phyloP scores from a whole-genome alignment of 2,329 filamentous ascomycete genomes.

The Pseudogymnoascus sp. region DNA sequence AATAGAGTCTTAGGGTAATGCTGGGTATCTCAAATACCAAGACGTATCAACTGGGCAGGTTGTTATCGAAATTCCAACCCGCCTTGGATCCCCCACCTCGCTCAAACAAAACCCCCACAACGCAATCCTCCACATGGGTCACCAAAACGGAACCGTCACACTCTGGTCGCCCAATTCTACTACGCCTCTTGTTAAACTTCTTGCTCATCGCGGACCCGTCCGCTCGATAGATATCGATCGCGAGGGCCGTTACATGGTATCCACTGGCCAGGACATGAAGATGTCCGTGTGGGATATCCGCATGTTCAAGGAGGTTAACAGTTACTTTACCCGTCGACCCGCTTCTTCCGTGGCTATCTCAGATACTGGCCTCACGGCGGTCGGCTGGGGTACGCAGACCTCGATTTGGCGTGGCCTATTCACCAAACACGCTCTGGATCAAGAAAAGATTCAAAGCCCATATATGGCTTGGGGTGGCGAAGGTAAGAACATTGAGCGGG shows the following conservation, averaged over 20 bases:
- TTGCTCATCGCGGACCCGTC: slow-evolving; percentile 84
- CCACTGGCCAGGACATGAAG: slow-evolving; percentile 78
- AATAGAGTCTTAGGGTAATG: slow-evolving; percentile 51
- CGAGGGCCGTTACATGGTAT: slow-evolving; percentile 92
- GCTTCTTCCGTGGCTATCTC: slow-evolving; percentile 81
- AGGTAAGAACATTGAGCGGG: slow-evolving; percentile 69
- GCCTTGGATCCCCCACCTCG: slow-evolving; percentile 73
- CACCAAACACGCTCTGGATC: slow-evolving; percentile 60
- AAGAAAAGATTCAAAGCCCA: slow-evolving; percentile 73
- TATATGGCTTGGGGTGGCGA: slow-evolving; percentile 94
- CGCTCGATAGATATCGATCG: slow-evolving; percentile 78
- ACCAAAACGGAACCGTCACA: slow-evolving; percentile 90
- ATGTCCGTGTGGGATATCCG: slow-evolving; percentile 96
- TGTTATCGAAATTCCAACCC: slow-evolving; percentile 77
- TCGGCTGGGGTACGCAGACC: slow-evolving; percentile 83
- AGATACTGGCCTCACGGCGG: slow-evolving; percentile 77
- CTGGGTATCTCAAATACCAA: slow-evolving; percentile 85
- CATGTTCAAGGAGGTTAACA: slow-evolving; percentile 88
- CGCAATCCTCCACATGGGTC: slow-evolving; percentile 82
- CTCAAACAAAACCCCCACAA: slow-evolving; percentile 88
- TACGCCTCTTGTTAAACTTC: slow-evolving; percentile 80
- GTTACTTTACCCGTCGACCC: slow-evolving; percentile 76
- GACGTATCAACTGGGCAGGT: slow-evolving; percentile 90
- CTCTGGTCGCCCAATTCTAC: slow-evolving; percentile 91
- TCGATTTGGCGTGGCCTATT: slow-evolving; percentile 91